phyloP scores from a whole-genome alignment of 148 eudicot genomes.

The Rhododendron kiyosumense region DNA sequence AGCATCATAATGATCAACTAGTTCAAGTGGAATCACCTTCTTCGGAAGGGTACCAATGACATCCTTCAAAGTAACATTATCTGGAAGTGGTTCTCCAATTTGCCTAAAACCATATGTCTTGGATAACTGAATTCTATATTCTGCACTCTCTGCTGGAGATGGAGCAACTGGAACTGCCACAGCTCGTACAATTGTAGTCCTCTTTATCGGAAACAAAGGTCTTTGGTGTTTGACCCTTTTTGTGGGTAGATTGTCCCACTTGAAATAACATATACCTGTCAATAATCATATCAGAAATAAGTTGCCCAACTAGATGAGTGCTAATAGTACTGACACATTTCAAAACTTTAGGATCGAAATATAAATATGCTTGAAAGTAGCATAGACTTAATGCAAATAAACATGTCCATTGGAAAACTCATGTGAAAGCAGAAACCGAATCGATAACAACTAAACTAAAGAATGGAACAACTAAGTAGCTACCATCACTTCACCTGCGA shows the following conservation, averaged over 20 bases:
- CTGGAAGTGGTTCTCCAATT: conserved; percentile 89
- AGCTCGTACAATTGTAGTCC: conserved; percentile 36
- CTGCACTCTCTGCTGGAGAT: conserved; percentile 43
- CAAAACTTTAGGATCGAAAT: background rate
- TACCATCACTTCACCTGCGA: background rate
- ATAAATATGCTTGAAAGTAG: background rate
- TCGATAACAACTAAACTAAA: background rate
- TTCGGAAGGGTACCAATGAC: conserved; percentile 67
- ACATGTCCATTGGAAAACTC: background rate
- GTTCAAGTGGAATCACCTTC: conserved; percentile 35
- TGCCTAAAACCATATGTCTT: conserved; percentile 80
- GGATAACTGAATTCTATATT: conserved; percentile 51
- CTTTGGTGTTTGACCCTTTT: conserved; percentile 22
- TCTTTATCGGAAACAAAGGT: conserved; percentile 21
- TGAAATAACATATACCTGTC: conserved; percentile 29
- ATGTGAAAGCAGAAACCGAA: background rate
- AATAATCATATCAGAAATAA: conserved; percentile 11
- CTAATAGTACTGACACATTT: background rate
- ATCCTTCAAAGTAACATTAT: conserved; percentile 64
- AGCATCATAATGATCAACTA: background rate
- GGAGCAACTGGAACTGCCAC: conserved; percentile 60
- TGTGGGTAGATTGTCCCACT: conserved; percentile 26
- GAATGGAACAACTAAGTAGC: background rate
- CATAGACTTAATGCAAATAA: background rate
- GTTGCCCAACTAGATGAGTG: background rate